Base-by-base conservation (phyloP, 495 filamentous ascomycete genomes). In the Pyrenula massariospora region DNA sequence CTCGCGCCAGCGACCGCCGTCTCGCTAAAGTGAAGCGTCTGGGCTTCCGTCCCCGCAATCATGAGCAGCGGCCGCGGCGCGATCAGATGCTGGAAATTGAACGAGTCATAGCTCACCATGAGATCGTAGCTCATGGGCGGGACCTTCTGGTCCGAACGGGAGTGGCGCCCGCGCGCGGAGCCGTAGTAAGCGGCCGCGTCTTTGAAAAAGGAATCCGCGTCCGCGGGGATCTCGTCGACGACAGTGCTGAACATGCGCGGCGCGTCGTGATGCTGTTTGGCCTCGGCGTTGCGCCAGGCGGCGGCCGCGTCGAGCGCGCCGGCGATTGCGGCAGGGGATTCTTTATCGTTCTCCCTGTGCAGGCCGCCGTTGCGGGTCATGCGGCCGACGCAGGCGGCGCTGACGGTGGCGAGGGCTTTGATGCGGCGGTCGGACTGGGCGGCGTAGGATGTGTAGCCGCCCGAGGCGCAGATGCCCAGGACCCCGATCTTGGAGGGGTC, bases 391-490 rank as follows among this genome's bases (percentile, higher is more conserved):
- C 63, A 65, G 15, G 58, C 67, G 2, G 60, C 68, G 22, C 61
- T 64, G 1, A 65, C 24, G 10, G 70, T 70, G 1, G 68, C 73
- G 10, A 68, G 24, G 10, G 72, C 71, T 36, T 66, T 68, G 57
- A 76, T 71, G 21, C 73, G 67, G 2, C 24, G 8, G 50, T 76
- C 72, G 0, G 68, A 64, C 57, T 71, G 65, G 12, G 71, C 65
- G 0, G 73, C 70, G 49, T 55, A 69, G 2, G 62, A 54, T 0
- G 61, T 62, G 55, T 71, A 74, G 8, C 67, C 70, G 8, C 71
- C 71, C 3, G 63, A 64, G 2, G 64, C 73, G 57, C 71, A 76
- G 42, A 76, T 70, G 12, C 73, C 71, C 0, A 76, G 60, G 0
- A 62, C 69, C 3, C 73, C 73, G 47, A 76, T 73, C 5, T 60